Evolutionary conservation across 805 yeast species (phyloP).

Genomic region (Candida ponderosae): DNA sequence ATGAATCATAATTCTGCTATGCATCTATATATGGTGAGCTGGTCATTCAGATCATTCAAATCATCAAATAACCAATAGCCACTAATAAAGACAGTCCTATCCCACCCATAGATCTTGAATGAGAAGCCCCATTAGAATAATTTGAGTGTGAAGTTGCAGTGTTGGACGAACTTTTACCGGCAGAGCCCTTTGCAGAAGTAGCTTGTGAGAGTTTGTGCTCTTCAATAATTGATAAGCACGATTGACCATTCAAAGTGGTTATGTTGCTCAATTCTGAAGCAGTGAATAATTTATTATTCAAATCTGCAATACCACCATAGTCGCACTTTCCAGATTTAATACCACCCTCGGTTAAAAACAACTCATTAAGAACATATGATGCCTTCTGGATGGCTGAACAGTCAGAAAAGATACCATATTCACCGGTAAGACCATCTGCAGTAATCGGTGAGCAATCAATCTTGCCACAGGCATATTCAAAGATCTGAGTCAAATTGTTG

Average conservation of each 20-base stretch:
- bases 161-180: not conserved
- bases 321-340: constrained; percentile 16
- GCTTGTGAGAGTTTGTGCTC: constrained; percentile 3
- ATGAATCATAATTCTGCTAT: no score
- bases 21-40: no score
- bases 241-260: constrained; percentile 8
- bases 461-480: constrained; percentile 47
- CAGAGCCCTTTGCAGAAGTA: not conserved
- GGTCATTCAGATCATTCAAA: no score
- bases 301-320: constrained; percentile 14
- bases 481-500: constrained; percentile 47
- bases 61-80: no score
- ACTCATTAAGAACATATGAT: constrained; percentile 50
- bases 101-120: no score
- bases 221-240: constrained; percentile 12
- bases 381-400: constrained; percentile 58
- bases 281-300: constrained; percentile 6
- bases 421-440: constrained; percentile 50
- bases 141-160: not conserved
- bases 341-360: constrained; percentile 45
- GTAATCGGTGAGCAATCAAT: constrained; percentile 53
- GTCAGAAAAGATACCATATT: constrained; percentile 61
- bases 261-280: constrained; percentile 5
- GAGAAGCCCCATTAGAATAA: no score
- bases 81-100: no score